Evolutionary conservation across 495 filamentous ascomycete species (phyloP).

Genomic region (Cenococcum geophilum): DNA sequence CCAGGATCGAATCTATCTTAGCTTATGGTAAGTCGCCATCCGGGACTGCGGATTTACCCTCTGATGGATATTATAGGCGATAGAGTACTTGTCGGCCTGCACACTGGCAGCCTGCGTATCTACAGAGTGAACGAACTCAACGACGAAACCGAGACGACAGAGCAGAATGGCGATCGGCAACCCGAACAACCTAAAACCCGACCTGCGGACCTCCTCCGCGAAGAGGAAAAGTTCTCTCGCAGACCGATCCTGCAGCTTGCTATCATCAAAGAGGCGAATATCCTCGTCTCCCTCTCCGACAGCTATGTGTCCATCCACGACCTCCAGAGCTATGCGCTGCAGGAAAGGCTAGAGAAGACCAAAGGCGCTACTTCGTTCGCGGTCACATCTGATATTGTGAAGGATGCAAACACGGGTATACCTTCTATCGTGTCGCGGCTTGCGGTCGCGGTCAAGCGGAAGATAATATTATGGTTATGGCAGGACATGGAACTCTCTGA

Average conservation of each 20-base stretch:
- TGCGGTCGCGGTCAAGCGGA: conserved; percentile 87
- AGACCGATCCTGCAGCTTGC: conserved; percentile 87
- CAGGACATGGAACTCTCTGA: conserved; percentile 80
- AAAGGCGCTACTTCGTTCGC: conserved; percentile 86
- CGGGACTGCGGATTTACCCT: neutral
- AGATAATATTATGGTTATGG: conserved; percentile 88
- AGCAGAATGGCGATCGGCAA: conserved; percentile 33
- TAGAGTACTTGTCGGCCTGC: conserved; percentile 81
- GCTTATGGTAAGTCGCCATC: conserved; percentile 60
- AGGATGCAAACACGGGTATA: conserved; percentile 78
- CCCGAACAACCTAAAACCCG: conserved; percentile 43
- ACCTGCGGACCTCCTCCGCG: conserved; percentile 77
- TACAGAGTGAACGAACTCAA: conserved; percentile 76
- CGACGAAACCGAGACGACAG: conserved; percentile 27
- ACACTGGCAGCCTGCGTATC: conserved; percentile 80
- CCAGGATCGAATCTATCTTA: conserved; percentile 87
- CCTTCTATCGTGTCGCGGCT: conserved; percentile 84
- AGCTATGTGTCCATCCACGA: conserved; percentile 83
- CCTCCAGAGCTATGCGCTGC: conserved; percentile 70
- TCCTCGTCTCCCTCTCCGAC: conserved; percentile 84
- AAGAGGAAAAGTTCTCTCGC: conserved; percentile 88
- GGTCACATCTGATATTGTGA: conserved; percentile 88
- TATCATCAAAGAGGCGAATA: conserved; percentile 86
- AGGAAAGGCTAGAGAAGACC: conserved; percentile 72
- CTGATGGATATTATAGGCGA: conserved; percentile 53